Base-by-base conservation (phyloP, 352 stramenopile species). In the Thalassiosira exigua region DNA sequence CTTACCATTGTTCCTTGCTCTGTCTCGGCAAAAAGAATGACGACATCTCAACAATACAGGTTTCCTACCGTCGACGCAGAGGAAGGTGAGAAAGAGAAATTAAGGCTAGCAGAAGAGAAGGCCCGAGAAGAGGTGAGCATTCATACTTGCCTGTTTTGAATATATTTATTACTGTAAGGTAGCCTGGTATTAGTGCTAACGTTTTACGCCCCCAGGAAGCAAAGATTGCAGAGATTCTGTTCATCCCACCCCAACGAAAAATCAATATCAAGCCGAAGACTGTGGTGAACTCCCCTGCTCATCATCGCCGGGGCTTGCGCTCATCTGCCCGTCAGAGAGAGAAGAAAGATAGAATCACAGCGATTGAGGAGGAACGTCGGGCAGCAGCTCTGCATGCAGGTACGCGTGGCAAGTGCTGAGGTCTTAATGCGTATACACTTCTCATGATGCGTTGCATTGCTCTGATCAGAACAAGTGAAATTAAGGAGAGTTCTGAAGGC, bases 11-110 rank as follows among this genome's bases (percentile, higher is more conserved):
- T n/a, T n/a, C n/a, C n/a, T n/a, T n/a, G n/a, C n/a, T n/a, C n/a
- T n/a, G n/a, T n/a, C n/a, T n/a, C n/a, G n/a, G n/a, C n/a, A n/a
- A n/a, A n/a, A 30, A 21, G 33, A 65, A 92, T 92, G 87, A 78
- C 89, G n/a, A 90, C 81, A 46, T 82, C 79, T 19, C 69, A 83
- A 67, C 74, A 82, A 30, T 92, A 90, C 82, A 68, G 87, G 29
- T 92, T 91, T 79, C 87, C 87, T n/a, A 92, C 87, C 11, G 75
- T 19, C 7, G 85, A 93, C 65, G 89, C 78, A 30, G 75, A 91
- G 72, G 76, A 89, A 60, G 21, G 26, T 9, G 59, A 76, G 29
- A 65, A 78, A 65, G 74, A 90, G 14, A 56, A 82, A 52, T 83
- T 89, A 62, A 90, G 84, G 48, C 51, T 51, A 26, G 62, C 33